Evolutionary conservation across 805 yeast species (phyloP).

Genomic region (Ogataea nitratoaversa): DNA sequence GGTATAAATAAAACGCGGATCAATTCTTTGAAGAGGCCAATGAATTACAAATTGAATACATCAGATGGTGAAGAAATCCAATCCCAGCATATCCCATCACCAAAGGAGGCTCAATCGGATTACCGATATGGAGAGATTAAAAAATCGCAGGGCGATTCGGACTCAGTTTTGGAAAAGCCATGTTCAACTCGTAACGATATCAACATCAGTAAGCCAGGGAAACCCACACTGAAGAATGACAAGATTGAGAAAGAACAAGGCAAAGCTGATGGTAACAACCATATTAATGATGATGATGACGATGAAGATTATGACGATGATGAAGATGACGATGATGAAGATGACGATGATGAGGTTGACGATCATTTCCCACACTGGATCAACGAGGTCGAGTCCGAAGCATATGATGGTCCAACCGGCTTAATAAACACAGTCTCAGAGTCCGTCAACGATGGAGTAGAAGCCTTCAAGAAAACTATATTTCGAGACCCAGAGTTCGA

Average conservation of each 20-base stretch:
- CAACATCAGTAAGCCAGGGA: not conserved
- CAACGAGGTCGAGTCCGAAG: constrained; percentile 37
- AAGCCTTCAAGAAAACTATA: constrained; percentile 21
- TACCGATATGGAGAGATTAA: no score
- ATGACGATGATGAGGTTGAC: constrained; percentile 11
- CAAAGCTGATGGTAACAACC: not conserved
- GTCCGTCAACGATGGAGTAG: constrained; percentile 24
- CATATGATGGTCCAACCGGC: constrained; percentile 67
- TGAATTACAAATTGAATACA: no score
- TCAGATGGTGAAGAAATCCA: not conserved
- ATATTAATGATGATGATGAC: not conserved
- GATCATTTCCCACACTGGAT: constrained; percentile 43
- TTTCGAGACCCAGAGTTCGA: constrained; percentile 9
- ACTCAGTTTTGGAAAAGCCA: not conserved
- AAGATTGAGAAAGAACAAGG: not conserved
- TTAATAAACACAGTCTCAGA: constrained; percentile 62
- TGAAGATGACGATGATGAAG: not conserved
- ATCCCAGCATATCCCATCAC: not conserved
- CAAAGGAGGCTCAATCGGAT: constrained; percentile 3
- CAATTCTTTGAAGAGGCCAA: no score
- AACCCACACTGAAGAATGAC: no score
- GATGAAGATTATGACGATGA: not conserved
- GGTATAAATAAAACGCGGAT: no score
- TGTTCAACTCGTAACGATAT: not conserved
- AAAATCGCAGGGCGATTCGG: no score